phyloP scores from a whole-genome alignment of 805 yeast genomes.

The Jamesozyma lodderae region DNA sequence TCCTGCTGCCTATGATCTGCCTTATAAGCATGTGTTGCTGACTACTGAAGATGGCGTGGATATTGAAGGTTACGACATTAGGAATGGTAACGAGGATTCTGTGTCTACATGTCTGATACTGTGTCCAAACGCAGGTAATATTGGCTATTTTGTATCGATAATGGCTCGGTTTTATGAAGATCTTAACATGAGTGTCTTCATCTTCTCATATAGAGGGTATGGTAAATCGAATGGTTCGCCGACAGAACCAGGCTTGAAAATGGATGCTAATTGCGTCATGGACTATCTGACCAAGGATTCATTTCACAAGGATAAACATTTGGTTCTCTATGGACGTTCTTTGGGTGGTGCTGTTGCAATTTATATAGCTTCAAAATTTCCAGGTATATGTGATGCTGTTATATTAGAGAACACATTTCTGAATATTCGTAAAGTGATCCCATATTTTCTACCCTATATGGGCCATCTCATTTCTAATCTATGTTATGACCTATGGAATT shows the following conservation, averaged over 20 bases:
- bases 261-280: constrained; percentile 70
- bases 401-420: constrained; percentile 83
- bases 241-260: constrained; percentile 67
- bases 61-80: constrained; percentile 50
- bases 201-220: constrained; percentile 85
- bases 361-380: constrained; percentile 58
- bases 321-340: constrained; percentile 78
- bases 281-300: constrained; percentile 43
- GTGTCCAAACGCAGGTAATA: constrained; percentile 94
- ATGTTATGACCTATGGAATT: constrained; percentile 78
- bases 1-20: constrained; percentile 62
- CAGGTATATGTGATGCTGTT: constrained; percentile 46
- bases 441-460: constrained; percentile 66
- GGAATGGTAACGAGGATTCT: constrained; percentile 27
- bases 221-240: constrained; percentile 73
- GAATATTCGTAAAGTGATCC: constrained; percentile 60
- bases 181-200: constrained; percentile 66
- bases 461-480: constrained; percentile 40
- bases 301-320: constrained; percentile 37
- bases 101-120: constrained; percentile 63
- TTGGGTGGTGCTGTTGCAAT: constrained; percentile 93
- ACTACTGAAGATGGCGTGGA: constrained; percentile 61
- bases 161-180: constrained; percentile 55
- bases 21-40: constrained; percentile 51
- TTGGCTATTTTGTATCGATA: constrained; percentile 80